Evolutionary conservation across 2,329 filamentous ascomycete species (phyloP).

Genomic region (Pseudogymnoascus sp.): DNA sequence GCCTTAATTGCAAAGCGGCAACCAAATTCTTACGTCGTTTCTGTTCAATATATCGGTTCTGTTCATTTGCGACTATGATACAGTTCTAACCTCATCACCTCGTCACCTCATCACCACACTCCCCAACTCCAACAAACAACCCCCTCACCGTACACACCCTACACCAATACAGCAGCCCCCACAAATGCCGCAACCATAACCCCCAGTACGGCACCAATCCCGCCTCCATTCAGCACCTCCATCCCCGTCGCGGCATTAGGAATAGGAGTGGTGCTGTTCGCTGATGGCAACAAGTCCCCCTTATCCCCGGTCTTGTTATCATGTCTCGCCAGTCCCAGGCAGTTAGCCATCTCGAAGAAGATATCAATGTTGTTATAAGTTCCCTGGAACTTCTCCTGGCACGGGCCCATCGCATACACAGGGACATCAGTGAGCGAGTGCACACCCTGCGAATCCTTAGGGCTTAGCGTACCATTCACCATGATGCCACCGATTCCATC

Average conservation of each 20-base stretch:
- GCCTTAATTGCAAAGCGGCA: background rate
- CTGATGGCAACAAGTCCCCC: background rate
- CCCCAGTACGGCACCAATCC: background rate
- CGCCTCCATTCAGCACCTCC: background rate
- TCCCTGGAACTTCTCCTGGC: constrained; percentile 66
- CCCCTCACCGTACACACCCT: background rate
- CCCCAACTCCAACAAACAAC: background rate
- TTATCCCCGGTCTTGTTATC: constrained; percentile 12
- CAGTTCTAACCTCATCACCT: background rate
- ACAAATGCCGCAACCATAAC: background rate
- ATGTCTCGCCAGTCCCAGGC: constrained; percentile 19
- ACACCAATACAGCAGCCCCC: background rate
- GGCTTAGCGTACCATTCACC: constrained; percentile 66
- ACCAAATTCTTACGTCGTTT: background rate
- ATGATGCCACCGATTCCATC: constrained; percentile 60
- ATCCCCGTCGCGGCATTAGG: background rate
- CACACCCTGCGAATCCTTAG: constrained; percentile 56
- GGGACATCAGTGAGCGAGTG: constrained; percentile 72
- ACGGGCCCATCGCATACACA: constrained; percentile 70
- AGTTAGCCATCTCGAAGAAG: constrained; percentile 56
- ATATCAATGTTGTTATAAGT: constrained; percentile 64
- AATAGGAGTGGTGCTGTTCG: background rate
- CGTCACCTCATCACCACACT: background rate
- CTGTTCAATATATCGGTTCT: background rate
- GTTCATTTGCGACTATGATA: background rate